Conservation (phyloP, 1,284 basidiomycete genomes). For the Pseudozyma sp. region DNA sequence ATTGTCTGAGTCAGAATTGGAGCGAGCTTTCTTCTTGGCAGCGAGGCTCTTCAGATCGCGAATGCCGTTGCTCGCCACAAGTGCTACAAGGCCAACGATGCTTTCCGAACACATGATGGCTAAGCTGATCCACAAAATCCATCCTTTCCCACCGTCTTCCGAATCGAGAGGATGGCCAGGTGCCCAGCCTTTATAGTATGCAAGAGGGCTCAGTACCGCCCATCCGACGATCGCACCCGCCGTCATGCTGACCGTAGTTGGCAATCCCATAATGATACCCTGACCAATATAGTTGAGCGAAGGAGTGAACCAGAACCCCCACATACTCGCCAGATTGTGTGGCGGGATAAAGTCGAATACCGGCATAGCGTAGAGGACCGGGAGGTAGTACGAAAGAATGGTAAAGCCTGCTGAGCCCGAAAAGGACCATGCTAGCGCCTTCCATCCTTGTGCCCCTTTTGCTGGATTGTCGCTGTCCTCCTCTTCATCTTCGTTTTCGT, state of each 20-base stretch:
- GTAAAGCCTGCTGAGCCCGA: conserved; percentile 47
- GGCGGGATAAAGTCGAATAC: conserved; percentile 81
- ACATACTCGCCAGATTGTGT: conserved; percentile 78
- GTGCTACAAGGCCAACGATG: conserved; percentile 72
- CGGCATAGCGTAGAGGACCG: conserved; percentile 89
- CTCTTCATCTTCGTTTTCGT: conserved; percentile 7
- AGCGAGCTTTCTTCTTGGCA: conserved; percentile 19
- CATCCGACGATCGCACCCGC: conserved; percentile 95
- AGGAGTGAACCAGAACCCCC: conserved; percentile 95
- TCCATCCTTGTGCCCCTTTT: conserved; percentile 37
- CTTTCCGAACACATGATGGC: conserved; percentile 94
- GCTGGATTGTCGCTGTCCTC: conserved; percentile 6
- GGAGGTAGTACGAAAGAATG: conserved; percentile 80
- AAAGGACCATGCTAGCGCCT: conserved; percentile 64
- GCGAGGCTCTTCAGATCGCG: conserved; percentile 30
- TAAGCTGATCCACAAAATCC: conserved; percentile 84
- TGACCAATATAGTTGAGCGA: conserved; percentile 75
- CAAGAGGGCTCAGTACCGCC: conserved; percentile 87
- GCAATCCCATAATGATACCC: conserved; percentile 98
- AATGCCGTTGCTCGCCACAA: conserved; percentile 40
- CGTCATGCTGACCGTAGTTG: conserved; percentile 93
- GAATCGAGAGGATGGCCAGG: conserved; percentile 46
- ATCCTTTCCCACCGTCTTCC: conserved; percentile 50
- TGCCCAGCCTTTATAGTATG: conserved; percentile 73
- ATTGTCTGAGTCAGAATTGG: not conserved